A percentile compares a stretch with the other conserved stretches of the same genome.
These are phyloP conservation scores for Hymenoscyphus salicellus DNA, from an alignment of 2,329 filamentous ascomycete species.

Conservation along the genomic window DNA sequence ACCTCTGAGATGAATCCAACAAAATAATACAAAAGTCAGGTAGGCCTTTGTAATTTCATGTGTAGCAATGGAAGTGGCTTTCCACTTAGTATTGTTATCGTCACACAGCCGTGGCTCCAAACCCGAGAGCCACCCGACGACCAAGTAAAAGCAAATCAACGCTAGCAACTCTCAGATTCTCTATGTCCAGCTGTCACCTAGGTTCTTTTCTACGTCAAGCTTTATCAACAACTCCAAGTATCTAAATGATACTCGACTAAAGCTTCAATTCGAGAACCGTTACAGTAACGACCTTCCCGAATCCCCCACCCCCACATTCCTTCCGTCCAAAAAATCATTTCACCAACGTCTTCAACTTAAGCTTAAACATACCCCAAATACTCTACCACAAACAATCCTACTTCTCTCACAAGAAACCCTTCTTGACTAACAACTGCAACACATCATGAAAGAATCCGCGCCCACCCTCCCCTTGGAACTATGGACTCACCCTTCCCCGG, in stretches of 20 bases:
- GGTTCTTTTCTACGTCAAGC: background rate
- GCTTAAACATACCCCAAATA: background rate
- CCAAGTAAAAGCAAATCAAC: background rate
- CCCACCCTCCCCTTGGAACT: slow-evolving; percentile 45
- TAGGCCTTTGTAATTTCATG: background rate
- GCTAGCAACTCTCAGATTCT: background rate
- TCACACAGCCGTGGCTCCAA: background rate
- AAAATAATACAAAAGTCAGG: background rate
- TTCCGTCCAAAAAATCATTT: background rate
- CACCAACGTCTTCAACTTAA: background rate
- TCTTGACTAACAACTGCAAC: background rate
- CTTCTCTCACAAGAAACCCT: background rate
- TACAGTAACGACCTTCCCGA: background rate
- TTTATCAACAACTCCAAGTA: background rate
- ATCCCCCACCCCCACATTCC: slow-evolving; percentile 3
- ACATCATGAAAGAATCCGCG: slow-evolving; percentile 4
- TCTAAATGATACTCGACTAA: background rate
- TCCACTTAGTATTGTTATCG: background rate
- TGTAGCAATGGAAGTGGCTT: background rate
- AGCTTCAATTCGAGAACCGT: background rate
- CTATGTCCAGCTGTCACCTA: background rate
- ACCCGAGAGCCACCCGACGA: background rate
- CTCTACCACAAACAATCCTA: background rate
- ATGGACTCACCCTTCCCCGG: slow-evolving; percentile 67
- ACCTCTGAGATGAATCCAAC: background rate